Base-by-base conservation (phyloP, 83 land plant species). In the Isoetes engelmannii region DNA sequence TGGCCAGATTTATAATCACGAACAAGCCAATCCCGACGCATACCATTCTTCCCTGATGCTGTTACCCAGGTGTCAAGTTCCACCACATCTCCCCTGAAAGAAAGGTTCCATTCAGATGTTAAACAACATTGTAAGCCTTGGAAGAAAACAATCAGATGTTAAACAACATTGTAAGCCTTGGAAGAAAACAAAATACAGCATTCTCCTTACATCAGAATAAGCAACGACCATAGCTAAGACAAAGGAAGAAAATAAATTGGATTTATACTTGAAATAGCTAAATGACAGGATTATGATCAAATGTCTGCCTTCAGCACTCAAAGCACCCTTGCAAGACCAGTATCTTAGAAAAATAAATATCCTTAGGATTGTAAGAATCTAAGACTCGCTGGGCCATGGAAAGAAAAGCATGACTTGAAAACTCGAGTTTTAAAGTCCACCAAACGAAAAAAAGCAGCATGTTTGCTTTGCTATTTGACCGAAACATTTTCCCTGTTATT, bases 51-150 rank as follows among this genome's bases (percentile, higher is more conserved):
- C 5, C 92, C 96, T 0, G 85, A 74, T 57, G 84, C 71, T 18
- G 71, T 85, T 15, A 90, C 89, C 96, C 96, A 90, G 0, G 92
- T 83, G 61, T 90, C 96, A 21, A 90, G 82, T 75, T 90, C 76
- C 46, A 90, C 86, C 20, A 82, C 79, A 73, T 90, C 86, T 3
- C 96, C 96, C 96, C 96, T 90, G 76, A 19, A 63, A 66, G 49
- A 60, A 45, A 54, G 21, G 67, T 48, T 73, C 13, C 75, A 50
- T 64, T 69, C 15, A 51, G 37, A 5, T 20, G 17, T 6, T 9
- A 9, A 44, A 13, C 0, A 46, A 9, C 47, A 48, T 21, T 28
- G 47, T 7, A 72, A 69, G 73, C 12, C 61, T 59, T 3, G 7
- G 54, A 4, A 65, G 17, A 13, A 19, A 61, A 45, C 75, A 49